phyloP scores from a whole-genome alignment of 169 alveolate genomes.

The Plasmodium relictum region DNA sequence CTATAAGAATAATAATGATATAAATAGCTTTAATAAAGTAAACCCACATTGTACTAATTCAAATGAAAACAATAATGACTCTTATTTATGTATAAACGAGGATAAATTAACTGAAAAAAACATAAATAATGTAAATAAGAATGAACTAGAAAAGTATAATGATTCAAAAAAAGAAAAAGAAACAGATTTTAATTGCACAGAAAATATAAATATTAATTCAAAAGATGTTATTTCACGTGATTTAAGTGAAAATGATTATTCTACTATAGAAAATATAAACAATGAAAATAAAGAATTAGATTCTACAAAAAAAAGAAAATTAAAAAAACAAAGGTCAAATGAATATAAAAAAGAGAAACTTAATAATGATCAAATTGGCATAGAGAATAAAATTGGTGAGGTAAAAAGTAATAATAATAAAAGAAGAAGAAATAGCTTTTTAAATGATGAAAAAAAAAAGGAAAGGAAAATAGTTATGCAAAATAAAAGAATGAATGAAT shows the following conservation, averaged over 20 bases:
- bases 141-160: neutral
- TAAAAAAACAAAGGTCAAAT: neutral
- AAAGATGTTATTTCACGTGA: neutral
- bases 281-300: neutral
- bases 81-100: neutral
- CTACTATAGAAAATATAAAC: neutral
- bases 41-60: neutral
- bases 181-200: neutral
- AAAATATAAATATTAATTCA: neutral
- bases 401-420: constrained; percentile 19
- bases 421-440: constrained; percentile 22
- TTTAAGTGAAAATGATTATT: neutral
- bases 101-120: neutral
- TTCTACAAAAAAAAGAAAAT: neutral
- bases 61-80: neutral
- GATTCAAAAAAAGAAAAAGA: neutral
- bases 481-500: neutral
- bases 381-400: neutral
- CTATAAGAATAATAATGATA: neutral
- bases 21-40: neutral
- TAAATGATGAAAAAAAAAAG: constrained; percentile 40
- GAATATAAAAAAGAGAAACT: neutral
- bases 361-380: neutral
- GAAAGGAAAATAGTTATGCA: constrained; percentile 33
- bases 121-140: neutral